Evolutionary conservation across 2,329 filamentous ascomycete genomes (phyloP).

Genomic region (Hirsutella rhossiliensis): DNA sequence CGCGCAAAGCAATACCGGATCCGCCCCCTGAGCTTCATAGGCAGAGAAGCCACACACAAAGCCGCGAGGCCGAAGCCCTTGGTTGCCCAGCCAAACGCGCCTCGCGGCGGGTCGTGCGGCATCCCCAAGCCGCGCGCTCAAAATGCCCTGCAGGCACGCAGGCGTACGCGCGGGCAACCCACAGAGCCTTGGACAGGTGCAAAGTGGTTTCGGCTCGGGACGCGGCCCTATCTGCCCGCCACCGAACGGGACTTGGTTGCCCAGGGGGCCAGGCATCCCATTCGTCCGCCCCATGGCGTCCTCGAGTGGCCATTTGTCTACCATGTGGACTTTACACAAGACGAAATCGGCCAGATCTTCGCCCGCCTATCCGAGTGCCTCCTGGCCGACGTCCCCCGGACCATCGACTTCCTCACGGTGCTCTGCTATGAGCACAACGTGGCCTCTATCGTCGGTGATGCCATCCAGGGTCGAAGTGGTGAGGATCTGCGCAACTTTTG

Average conservation of each 20-base stretch:
- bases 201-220: constrained; percentile 3
- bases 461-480: constrained; percentile 11
- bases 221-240: constrained; percentile 14
- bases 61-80: too few relatives aligned
- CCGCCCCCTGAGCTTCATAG: too few relatives aligned
- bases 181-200: not conserved
- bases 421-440: constrained; percentile 11
- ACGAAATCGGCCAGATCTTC: constrained; percentile 20
- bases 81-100: too few relatives aligned
- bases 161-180: not conserved
- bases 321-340: constrained; percentile 33
- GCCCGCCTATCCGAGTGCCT: constrained; percentile 4
- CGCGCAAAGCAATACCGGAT: too few relatives aligned
- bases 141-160: not conserved
- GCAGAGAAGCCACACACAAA: too few relatives aligned
- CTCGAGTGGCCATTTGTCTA: constrained; percentile 10
- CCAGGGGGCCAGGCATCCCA: constrained; percentile 7
- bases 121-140: too few relatives aligned
- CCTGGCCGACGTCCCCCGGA: constrained; percentile 6
- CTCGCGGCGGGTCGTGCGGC: too few relatives aligned
- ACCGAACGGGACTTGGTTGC: constrained; percentile 15
- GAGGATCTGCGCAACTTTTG: constrained; percentile 19
- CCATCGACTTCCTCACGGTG: constrained; percentile 8
- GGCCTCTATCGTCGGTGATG: constrained; percentile 9
- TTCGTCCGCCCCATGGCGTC: constrained; percentile 2